Conservation (phyloP, 225 moss, liverwort and hornwort genomes). For the Straminergon stramineum region DNA sequence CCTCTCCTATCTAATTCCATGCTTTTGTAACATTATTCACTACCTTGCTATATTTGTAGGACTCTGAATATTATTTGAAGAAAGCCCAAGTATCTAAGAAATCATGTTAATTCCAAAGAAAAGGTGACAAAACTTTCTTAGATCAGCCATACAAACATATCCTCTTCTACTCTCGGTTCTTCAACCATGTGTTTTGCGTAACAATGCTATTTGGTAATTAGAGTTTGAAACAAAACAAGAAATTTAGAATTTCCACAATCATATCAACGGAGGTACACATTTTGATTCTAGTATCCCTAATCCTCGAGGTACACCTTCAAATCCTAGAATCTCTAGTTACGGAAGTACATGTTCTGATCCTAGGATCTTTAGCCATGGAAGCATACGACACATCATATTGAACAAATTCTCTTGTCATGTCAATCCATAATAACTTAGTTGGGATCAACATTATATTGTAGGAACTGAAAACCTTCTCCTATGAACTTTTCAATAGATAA, state of each 20-base stretch:
- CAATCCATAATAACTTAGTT: not conserved
- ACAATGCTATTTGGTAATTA: not conserved
- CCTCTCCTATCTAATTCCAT: not conserved
- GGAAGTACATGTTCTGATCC: not conserved
- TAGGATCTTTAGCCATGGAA: not conserved
- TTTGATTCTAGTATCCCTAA: not conserved
- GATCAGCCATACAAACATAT: not conserved
- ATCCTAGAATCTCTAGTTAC: fast-evolving
- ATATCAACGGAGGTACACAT: too few species aligned
- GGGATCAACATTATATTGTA: fast-evolving
- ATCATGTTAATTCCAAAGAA: not conserved
- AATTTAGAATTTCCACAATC: not conserved
- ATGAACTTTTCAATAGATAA: not conserved
- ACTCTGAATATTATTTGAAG: not conserved
- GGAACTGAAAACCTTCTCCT: fast-evolving
- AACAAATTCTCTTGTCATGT: not conserved
- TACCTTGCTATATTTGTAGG: not conserved
- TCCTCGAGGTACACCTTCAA: fast-evolving
- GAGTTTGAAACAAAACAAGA: fast-evolving
- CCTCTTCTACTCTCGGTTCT: not conserved
- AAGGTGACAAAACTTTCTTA: not conserved
- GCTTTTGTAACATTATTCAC: not conserved
- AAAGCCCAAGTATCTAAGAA: not conserved
- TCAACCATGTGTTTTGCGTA: too few species aligned
- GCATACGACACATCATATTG: fast-evolving